Base-by-base conservation (phyloP, 179 eudicot species). In the Carnegiea gigantea region DNA sequence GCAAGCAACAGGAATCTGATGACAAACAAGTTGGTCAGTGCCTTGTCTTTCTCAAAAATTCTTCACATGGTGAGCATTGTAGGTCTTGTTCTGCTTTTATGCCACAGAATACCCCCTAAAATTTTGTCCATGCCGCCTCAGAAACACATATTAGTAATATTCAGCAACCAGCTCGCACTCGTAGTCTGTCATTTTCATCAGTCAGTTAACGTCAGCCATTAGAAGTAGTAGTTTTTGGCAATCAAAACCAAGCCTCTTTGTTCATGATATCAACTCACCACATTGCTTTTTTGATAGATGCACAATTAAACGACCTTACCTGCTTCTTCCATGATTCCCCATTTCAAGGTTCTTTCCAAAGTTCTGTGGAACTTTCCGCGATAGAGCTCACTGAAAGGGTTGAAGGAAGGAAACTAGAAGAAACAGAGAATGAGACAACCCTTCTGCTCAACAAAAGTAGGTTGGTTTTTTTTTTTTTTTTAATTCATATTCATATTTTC, bases 391-490 rank as follows among this genome's bases (percentile, higher is more conserved):
- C 76, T 17, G 79, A 81, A 49, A 77, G 26, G 78, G 26, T 28
- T 11, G 70, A 40, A 59, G 82, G 40, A n/a, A 73, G 59, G 12
- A 51, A n/a, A 43, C 8, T 17, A 64, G 74, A 10, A 73, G 83
- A 62, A 75, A 28, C 76, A 9, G 74, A 75, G 49, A 81, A 48
- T 64, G 83, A 81, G 23, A 51, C 75, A 14, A 59, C 76, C 24
- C 40, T 28, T 76, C 70, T 81, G 46, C 83, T 81, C n/a, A 38
- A 76, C 15, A 36, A 81, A 43, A 68, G 83, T 81, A 81, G 9
- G 82, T 64, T 75, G 7, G 23, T 73, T 18, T 64, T 46, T 30
- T 68, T 7, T 4, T 40, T 40, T 40, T 20, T 23, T 62, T 65
- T 48, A 44, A 4, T 43, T 33, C 36, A 33, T 43, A 46, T 73